A percentile compares a stretch with the other conserved stretches of the same genome.
phyloP scores from a whole-genome alignment of 352 stramenopile species.

The Halophytophthora polymorphica region DNA sequence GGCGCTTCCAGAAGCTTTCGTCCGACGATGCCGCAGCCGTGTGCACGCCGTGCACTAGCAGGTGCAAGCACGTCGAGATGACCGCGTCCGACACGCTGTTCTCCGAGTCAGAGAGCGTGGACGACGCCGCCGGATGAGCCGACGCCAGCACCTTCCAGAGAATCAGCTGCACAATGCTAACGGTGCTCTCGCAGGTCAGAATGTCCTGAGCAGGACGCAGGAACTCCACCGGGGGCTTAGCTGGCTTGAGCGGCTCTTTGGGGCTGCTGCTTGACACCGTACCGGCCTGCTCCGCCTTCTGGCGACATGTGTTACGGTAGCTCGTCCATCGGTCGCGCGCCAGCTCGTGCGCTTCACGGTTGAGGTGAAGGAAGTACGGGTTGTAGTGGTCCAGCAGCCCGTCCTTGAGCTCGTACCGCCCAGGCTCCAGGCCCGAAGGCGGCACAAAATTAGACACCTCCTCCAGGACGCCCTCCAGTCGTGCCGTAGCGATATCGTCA shows the following conservation, averaged over 20 bases:
- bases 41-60: constrained; percentile 79
- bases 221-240: constrained; percentile 39
- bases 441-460: constrained; percentile 73
- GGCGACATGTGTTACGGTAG: constrained; percentile 48
- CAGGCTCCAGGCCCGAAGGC: constrained; percentile 71
- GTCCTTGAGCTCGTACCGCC: constrained; percentile 77
- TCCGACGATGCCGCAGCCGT: constrained; percentile 31
- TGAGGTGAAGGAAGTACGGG: constrained; percentile 84
- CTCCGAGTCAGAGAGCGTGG: constrained; percentile 8
- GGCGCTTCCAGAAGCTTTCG: constrained; percentile 43
- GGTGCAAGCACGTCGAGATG: constrained; percentile 77
- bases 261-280: constrained; percentile 10
- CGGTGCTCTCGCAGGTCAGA: constrained; percentile 64
- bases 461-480: constrained; percentile 58
- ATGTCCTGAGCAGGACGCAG: constrained; percentile 55
- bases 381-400: constrained; percentile 79
- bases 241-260: constrained; percentile 42
- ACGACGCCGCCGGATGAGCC: constrained; percentile 9
- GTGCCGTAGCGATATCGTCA: constrained; percentile 69
- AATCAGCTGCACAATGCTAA: constrained; percentile 62
- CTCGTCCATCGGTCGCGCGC: constrained; percentile 82
- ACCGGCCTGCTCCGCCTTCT: constrained; percentile 26
- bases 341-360: constrained; percentile 77
- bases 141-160: constrained; percentile 56
- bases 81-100: constrained; percentile 74